Evolutionary conservation across 805 yeast species (phyloP).

Genomic region (Deakozyma indianensis): DNA sequence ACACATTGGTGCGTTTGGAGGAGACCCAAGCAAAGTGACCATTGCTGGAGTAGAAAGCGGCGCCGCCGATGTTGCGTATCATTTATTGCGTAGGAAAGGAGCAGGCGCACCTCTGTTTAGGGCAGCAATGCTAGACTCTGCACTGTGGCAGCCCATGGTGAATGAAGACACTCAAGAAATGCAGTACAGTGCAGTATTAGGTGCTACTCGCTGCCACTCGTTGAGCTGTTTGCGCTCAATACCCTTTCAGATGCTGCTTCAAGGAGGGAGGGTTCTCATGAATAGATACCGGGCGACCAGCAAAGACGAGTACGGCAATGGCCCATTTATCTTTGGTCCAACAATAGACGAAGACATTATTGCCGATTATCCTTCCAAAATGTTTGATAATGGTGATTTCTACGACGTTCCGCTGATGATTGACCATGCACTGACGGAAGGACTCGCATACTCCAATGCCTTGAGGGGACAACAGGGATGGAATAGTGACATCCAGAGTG

Average conservation of each 20-base stretch:
- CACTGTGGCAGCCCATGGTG: neutral
- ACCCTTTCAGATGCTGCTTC: neutral
- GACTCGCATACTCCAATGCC: neutral
- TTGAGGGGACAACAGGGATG: neutral
- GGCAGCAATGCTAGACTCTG: neutral
- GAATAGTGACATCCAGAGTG: neutral
- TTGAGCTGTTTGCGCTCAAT: neutral
- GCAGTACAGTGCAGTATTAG: neutral
- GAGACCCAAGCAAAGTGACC: slow-evolving; percentile 28
- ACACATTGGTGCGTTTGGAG: slow-evolving; percentile 31
- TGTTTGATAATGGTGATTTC: neutral
- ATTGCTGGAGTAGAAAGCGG: slow-evolving; percentile 22
- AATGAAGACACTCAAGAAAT: neutral
- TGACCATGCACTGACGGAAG: neutral
- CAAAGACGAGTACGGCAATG: neutral
- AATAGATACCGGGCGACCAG: neutral
- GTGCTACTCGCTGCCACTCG: neutral
- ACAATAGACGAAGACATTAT: neutral
- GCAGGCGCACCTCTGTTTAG: neutral
- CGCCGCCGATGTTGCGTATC: neutral
- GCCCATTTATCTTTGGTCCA: neutral
- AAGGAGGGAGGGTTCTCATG: neutral
- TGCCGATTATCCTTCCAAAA: neutral
- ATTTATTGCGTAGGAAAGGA: neutral
- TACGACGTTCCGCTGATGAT: neutral